phyloP scores from a whole-genome alignment of 1,139 yeast species.

The Ogataea hybrid region DNA sequence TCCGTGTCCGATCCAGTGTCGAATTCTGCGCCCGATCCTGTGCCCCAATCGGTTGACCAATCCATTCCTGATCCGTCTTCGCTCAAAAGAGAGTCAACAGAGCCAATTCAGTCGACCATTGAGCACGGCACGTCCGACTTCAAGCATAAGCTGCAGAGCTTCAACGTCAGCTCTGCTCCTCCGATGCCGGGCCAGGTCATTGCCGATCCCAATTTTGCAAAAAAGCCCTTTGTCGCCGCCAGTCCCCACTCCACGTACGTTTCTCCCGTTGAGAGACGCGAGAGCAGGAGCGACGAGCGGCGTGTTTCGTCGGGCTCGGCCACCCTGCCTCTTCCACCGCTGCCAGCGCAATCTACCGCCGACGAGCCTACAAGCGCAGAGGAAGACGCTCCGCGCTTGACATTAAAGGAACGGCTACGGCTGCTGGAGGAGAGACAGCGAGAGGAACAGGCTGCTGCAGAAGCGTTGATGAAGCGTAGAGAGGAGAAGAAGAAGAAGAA shows the following conservation, averaged over 20 bases:
- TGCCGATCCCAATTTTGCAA: slow-evolving; percentile 35
- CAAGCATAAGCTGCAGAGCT: slow-evolving; percentile 43
- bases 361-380: no score
- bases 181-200: slow-evolving; percentile 38
- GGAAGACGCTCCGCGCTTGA: slow-evolving; percentile 83
- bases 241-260: slow-evolving; percentile 40
- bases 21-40: neutral
- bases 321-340: no score
- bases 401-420: slow-evolving; percentile 84
- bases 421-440: slow-evolving; percentile 77
- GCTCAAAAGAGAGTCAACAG: no score
- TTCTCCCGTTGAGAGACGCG: slow-evolving; percentile 34
- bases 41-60: neutral
- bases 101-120: neutral
- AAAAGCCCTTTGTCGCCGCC: slow-evolving; percentile 39
- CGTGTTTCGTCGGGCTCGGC: no score
- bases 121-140: slow-evolving; percentile 23
- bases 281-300: neutral
- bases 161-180: slow-evolving; percentile 37
- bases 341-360: no score
- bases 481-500: slow-evolving; percentile 51
- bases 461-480: slow-evolving; percentile 55
- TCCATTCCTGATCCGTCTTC: neutral
- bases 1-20: neutral
- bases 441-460: slow-evolving; percentile 76